Conservation (phyloP, 352 stramenopile genomes). For the Phytophthora niederhauseri region DNA sequence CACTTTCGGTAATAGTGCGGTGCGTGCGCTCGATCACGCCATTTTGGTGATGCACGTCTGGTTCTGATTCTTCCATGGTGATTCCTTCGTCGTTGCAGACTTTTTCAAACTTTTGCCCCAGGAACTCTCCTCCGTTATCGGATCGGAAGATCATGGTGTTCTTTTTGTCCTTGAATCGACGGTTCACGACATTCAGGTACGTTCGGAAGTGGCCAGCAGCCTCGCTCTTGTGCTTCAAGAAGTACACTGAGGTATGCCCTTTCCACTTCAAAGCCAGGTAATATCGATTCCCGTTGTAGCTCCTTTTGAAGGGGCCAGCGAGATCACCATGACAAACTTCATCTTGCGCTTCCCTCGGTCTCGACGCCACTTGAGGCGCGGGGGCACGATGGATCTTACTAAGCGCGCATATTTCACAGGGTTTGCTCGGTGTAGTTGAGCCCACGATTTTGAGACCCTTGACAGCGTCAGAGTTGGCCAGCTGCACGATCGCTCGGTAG, state of each 20-base stretch:
- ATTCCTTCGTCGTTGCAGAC: constrained; percentile 9
- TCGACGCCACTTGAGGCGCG: neutral
- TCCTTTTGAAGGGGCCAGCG: neutral
- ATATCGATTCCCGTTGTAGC: constrained; percentile 19
- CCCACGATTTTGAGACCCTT: neutral
- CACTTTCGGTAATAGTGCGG: constrained; percentile 3
- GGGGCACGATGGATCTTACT: neutral
- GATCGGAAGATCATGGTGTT: constrained; percentile 8
- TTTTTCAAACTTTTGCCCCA: neutral
- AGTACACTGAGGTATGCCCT: constrained; percentile 10
- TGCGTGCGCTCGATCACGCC: constrained; percentile 5
- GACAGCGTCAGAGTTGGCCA: neutral
- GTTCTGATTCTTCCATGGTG: neutral
- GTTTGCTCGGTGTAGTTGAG: neutral
- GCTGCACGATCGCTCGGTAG: neutral
- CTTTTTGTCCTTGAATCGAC: constrained; percentile 2
- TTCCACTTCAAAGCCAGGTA: constrained; percentile 13
- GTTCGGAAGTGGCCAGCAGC: constrained; percentile 1
- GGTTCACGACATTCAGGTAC: constrained; percentile 13
- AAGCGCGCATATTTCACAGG: neutral
- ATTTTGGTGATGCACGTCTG: constrained; percentile 16
- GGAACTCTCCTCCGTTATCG: constrained; percentile 19
- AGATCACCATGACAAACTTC: constrained; percentile 17
- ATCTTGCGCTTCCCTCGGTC: neutral
- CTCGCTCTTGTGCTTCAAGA: constrained; percentile 15